Evolutionary conservation across 2,329 filamentous ascomycete genomes (phyloP), one percentile per base, ranked within the genome.

Genomic region (Biscogniauxia sp.): DNA sequence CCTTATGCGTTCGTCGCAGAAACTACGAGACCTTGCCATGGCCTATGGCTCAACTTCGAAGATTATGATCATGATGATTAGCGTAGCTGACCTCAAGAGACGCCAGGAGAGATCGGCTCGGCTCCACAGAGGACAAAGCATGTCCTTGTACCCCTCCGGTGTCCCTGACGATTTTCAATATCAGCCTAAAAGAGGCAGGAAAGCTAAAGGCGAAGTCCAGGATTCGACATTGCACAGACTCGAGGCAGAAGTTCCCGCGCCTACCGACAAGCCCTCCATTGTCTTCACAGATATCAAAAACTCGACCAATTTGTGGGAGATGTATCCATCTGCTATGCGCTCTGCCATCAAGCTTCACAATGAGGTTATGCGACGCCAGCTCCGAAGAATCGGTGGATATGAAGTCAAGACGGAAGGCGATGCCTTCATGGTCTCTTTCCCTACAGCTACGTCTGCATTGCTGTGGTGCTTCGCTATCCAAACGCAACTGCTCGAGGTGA

Each of bases 371-470:
- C 90, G 95, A 67, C 86, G 95, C 59, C 94, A 98, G 73, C 80
- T 99, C 68, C 88, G 95, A 55, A 89, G 93, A 64, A 96, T 97
- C 69, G 95, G 95, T 72, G 95, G 95, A 1, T 99, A 97, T 72
- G 95, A 99, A 78, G 95, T 99, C 76, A 99, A 99, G 82, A 99
- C 95, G 19, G 95, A 99, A 91, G 95, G 95, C 68, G 95, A 99
- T 77, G 95, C 95, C 8, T 99, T 99, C 72, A 98, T 99, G 93
- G 95, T 99, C 32, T 96, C 94, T 9, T 99, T 99, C 76, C 92
- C 93, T 1, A 98, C 95, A 0, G 93, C 95, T 2, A 98, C 95
- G 1, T 95, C 93, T 8, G 95, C 95, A 5, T 79, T 99, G 54
- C 83, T 99, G 7, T 99, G 95, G 95, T 96, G 90, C 69, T 99